These are phyloP conservation scores for Torulaspora franciscae DNA, from an alignment of 805 yeast species.

Conservation along the genomic window DNA sequence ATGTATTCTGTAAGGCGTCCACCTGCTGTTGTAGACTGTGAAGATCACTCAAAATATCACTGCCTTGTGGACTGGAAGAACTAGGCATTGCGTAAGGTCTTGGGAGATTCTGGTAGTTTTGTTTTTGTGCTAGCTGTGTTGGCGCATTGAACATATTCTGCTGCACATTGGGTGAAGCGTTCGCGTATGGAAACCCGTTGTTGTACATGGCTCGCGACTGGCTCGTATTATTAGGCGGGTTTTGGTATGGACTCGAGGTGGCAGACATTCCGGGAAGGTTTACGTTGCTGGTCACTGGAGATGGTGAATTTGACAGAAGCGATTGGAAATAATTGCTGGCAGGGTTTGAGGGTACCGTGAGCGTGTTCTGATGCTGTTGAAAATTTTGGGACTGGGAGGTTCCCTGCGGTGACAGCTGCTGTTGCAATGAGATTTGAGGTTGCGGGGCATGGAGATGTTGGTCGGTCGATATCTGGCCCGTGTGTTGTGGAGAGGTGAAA, in stretches of 20 bases:
- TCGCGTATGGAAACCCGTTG: slow-evolving; percentile 16
- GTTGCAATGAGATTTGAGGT: slow-evolving; percentile 13
- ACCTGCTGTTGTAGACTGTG: slow-evolving; percentile 67
- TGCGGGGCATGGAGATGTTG: slow-evolving; percentile 29
- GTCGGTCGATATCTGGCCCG: slow-evolving; percentile 16
- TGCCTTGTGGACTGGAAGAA: slow-evolving; percentile 18
- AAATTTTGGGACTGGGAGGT: slow-evolving; percentile 10
- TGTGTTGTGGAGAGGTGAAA: slow-evolving; percentile 17
- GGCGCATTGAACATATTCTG: slow-evolving; percentile 11
- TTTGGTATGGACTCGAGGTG: slow-evolving; percentile 9
- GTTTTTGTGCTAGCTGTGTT: slow-evolving; percentile 31
- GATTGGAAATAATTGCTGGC: slow-evolving; percentile 30
- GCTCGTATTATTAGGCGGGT: slow-evolving; percentile 4
- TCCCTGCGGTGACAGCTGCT: slow-evolving; percentile 15
- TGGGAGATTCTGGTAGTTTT: slow-evolving; percentile 20
- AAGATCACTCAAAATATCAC: slow-evolving; percentile 58
- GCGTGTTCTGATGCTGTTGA: slow-evolving; percentile 17
- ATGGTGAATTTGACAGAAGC: slow-evolving; percentile 28
- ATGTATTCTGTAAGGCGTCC: slow-evolving; percentile 43
- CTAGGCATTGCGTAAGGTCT: slow-evolving; percentile 9
- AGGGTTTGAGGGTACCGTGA: slow-evolving; percentile 23
- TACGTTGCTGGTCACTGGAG: slow-evolving; percentile 23
- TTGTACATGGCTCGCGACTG: slow-evolving; percentile 14
- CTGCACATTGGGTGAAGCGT: slow-evolving; percentile 22
- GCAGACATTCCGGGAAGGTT: slow-evolving; percentile 11